These are phyloP conservation scores for Nitzschia sp. DNA, from an alignment of 108 stramenopile species.

Conservation along the genomic window DNA sequence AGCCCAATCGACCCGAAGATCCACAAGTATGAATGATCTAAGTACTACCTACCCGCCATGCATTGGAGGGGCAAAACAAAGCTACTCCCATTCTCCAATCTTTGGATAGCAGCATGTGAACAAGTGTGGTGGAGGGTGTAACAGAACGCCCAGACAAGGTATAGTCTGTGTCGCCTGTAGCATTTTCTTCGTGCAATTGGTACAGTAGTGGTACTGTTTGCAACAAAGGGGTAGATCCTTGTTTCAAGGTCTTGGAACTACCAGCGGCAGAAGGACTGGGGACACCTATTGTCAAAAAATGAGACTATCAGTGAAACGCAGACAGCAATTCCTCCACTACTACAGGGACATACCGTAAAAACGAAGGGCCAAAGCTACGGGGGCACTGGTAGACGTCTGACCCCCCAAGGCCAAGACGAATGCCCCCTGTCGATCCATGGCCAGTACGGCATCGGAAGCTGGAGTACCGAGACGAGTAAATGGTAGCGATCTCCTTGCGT, in stretches of 20 bases:
- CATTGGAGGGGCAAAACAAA: conserved; percentile 32
- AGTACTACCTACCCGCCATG: conserved; percentile 15
- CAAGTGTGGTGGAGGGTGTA: conserved; percentile 50
- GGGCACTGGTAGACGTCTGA: not conserved
- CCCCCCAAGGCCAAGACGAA: conserved; percentile 35
- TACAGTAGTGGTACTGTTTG: conserved; percentile 26
- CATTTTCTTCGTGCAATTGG: conserved; percentile 1
- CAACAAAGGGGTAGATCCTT: conserved; percentile 10
- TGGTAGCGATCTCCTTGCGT: conserved; percentile 24
- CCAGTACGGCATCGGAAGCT: conserved; percentile 38
- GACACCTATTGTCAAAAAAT: no score
- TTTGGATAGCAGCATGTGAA: conserved; percentile 51
- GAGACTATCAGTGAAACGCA: no score
- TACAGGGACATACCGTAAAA: conserved; percentile 41
- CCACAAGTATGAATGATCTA: no score
- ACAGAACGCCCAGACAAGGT: not conserved
- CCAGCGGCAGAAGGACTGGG: no score
- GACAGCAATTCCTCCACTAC: no score
- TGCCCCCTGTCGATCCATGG: conserved; percentile 37
- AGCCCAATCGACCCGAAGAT: not conserved
- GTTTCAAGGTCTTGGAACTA: no score
- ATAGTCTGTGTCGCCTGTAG: not conserved
- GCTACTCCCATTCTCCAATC: conserved; percentile 45
- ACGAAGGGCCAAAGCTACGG: conserved; percentile 18
- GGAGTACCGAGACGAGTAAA: conserved; percentile 42